Base-by-base conservation (phyloP, 192 early-diverging fungal genomes). In the Haplosporangium gracile region DNA sequence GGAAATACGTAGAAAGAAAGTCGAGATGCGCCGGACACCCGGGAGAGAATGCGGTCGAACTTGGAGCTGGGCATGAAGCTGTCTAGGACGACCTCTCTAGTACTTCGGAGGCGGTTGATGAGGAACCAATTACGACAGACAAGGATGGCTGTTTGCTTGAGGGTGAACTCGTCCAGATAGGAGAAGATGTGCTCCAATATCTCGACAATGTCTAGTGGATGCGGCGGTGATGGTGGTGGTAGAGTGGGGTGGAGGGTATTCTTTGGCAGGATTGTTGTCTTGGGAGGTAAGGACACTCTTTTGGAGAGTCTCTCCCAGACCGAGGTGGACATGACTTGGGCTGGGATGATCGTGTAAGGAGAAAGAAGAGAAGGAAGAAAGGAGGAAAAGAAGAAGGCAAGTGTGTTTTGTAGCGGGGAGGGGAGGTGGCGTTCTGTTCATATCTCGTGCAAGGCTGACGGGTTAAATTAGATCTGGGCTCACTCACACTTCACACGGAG, bases 81-180 rank as follows among this genome's bases (percentile, higher is more conserved):
- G 60, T 29, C 60, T 3, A 65, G 60, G 60, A 65, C 60, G 60
- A 65, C 26, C 10, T 65, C 60, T 32, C 60, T 65, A 29, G 60
- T 13, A 32, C 26, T 65, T 10, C 60, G 60, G 60, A 29, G 26
- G 10, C 29, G 60, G 29, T 65, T 65, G 29, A 65, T 65, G 60
- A 65, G 60, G 2, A 70, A 70, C 69, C 69, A 70, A 4, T 70
- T 38, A 5, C 38, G 39, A 5, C 38, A 70, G 69, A 70, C 69
- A 22, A 40, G 69, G 69, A 42, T 42, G 20, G 32, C 69, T n/a
- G 34, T 70, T 20, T 20, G 24, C 16, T 34, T 70, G 69, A 70
- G 4, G 11, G 69, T 70, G 38, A 42, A 70, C 69, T 70, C 38
- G 69, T 70, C 69, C 39, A 70, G 69, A 10, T 40, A 70, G 16